Evolutionary conservation across 164 flowering plant genomes (phyloP), one percentile per base, ranked within the genome.

Genomic region (Piper betle): DNA sequence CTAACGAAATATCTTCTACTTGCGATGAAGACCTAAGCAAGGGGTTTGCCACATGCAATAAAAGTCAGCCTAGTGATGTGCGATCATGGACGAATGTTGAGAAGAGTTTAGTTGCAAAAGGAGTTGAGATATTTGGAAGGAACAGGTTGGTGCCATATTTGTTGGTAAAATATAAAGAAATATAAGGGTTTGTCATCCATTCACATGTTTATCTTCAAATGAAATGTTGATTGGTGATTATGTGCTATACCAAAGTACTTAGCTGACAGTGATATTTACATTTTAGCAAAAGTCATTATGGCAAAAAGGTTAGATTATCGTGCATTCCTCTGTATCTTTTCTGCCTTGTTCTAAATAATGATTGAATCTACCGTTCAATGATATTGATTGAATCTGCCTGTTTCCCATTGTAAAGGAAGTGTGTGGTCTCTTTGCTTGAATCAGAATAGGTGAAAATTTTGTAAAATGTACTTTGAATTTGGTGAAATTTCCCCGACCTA

Each of bases 51-150:
- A 53, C 66, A 13, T 74, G 69, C 50, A 84, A 72, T 69, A 81
- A 76, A 70, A 90, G 78, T 65, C 37, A 50, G 18, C 68, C 16
- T 71, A 74, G 71, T 65, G 74, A 69, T 62, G 80, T 71, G 71
- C 66, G 84, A 42, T 46, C 50, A 46, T 94, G 97, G 99, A 91
- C 79, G 76, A 56, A 87, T 55, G 66, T 87, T 69, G 99, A 94
- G 74, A 89, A 86, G 72, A 68, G 82, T 55, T 87, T 94, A 48
- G 84, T 75, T 68, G 81, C 84, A 13, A 91, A 94, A 78, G 99
- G 99, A 37, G 50, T 88, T 40, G 92, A 87, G 77, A 94, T 94
- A 63, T 94, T 85, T 73, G 97, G 99, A 60, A 79, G 79, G 78
- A 88, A 80, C 75, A 91, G 99, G 99, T 94, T 54, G 67, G 88